A percentile compares a stretch with the other conserved stretches of the same genome.
Conservation (phyloP, 306 rosid species). For the Fragaria nilgerrensis region DNA sequence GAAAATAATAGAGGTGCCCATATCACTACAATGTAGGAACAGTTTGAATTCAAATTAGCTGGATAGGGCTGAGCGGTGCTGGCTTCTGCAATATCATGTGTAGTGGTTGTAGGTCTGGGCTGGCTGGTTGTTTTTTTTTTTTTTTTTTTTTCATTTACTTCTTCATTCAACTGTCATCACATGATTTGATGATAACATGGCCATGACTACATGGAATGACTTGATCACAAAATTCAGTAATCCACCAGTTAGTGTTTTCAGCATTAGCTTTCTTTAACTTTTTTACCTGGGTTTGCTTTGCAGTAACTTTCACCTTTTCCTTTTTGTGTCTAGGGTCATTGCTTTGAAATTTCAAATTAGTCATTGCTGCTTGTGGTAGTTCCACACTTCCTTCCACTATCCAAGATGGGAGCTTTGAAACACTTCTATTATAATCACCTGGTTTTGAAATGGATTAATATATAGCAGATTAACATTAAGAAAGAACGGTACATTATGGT, state of each 20-base stretch:
- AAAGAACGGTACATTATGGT: not conserved
- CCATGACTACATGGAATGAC: not conserved
- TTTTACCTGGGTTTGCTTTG: not conserved
- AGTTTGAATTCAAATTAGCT: constrained; percentile 14
- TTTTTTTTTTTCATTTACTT: not conserved
- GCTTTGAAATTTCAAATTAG: not conserved
- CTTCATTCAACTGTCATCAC: not conserved
- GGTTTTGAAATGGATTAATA: not conserved
- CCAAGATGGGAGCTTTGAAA: not conserved
- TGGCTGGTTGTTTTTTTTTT: not conserved
- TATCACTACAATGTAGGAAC: not conserved
- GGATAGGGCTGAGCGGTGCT: not conserved
- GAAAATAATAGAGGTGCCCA: constrained; percentile 9
- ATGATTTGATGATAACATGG: not conserved
- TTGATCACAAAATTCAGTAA: not conserved
- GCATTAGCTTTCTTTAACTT: not conserved
- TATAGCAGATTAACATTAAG: not conserved
- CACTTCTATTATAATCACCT: not conserved
- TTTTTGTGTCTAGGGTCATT: not conserved
- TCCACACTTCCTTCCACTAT: not conserved
- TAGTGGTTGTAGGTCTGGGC: not conserved
- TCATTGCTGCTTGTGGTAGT: not conserved
- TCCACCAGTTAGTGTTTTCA: not conserved
- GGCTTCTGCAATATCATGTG: constrained; percentile 8
- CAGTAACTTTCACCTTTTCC: not conserved